Percentiles rank a stretch among this genome's conserved stretches.
These are phyloP conservation scores for Cyclotella distinguenda DNA, from an alignment of 108 stramenopile genomes.

Conservation along the genomic window DNA sequence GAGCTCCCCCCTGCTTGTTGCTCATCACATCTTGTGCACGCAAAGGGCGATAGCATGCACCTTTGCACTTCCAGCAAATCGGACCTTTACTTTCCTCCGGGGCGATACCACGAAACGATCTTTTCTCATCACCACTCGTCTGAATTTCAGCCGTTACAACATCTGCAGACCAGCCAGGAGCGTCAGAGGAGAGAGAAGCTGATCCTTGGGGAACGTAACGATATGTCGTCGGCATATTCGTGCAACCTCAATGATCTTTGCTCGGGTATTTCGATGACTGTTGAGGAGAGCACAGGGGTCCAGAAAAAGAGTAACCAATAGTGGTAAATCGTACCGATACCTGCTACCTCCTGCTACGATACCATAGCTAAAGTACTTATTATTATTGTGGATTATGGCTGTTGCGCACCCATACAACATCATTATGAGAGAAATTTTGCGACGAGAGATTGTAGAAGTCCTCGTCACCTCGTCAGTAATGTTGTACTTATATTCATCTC, in stretches of 20 bases:
- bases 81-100: slow-evolving; percentile 31
- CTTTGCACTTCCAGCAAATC: slow-evolving; percentile 67
- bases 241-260: background rate
- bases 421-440: no score
- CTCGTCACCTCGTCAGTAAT: no score
- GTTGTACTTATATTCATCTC: no score
- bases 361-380: no score
- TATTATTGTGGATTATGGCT: no score
- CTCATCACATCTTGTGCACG: slow-evolving; percentile 1
- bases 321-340: no score
- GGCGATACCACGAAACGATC: background rate
- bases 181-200: slow-evolving; percentile 39
- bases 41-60: slow-evolving; percentile 12
- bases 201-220: slow-evolving; percentile 35
- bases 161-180: slow-evolving; percentile 23
- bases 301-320: no score
- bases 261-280: background rate
- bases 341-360: background rate
- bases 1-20: background rate
- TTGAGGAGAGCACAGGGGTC: background rate
- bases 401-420: no score
- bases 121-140: background rate
- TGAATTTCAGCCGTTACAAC: background rate
- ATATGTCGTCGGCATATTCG: background rate
- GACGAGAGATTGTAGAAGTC: no score